A percentile compares a stretch with the other conserved stretches of the same genome.
Conservation (phyloP, 1,139 yeast species). For the Suhomyces taliae region DNA sequence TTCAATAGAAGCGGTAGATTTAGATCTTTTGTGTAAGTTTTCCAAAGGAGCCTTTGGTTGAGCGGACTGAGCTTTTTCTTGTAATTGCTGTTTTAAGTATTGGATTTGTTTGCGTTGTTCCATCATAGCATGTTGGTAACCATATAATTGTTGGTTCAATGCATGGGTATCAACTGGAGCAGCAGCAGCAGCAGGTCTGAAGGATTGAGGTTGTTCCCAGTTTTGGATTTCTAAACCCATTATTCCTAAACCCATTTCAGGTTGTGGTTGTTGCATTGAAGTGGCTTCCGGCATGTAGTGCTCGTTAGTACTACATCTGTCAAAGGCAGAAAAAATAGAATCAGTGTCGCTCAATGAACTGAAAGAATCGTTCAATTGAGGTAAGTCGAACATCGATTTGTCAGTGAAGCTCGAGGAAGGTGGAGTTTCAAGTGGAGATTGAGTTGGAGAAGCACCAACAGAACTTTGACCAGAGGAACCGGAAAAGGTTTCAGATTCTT, state of each 20-base stretch:
- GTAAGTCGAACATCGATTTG: constrained; percentile 16
- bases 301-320: constrained; percentile 11
- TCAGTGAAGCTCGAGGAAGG: constrained; percentile 3
- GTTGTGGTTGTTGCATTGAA: constrained; percentile 5
- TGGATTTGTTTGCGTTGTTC: constrained; percentile 28
- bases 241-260: constrained; percentile 26
- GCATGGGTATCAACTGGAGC: constrained; percentile 8
- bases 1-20: constrained; percentile 19
- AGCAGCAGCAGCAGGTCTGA: constrained; percentile 1
- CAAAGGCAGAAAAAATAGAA: constrained; percentile 14
- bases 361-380: constrained; percentile 15
- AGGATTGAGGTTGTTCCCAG: constrained; percentile 12
- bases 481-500: constrained; percentile 17
- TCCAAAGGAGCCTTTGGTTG: constrained; percentile 8
- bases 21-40: constrained; percentile 26
- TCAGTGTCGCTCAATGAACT: constrained; percentile 13
- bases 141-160: constrained; percentile 19
- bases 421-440: constrained; percentile 10
- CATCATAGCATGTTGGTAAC: constrained; percentile 26
- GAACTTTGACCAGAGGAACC: constrained; percentile 5
- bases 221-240: constrained; percentile 19
- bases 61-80: constrained; percentile 14
- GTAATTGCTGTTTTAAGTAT: constrained; percentile 25
- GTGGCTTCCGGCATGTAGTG: constrained; percentile 14
- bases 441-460: constrained; percentile 8